These are phyloP conservation scores for Claviceps digitariae DNA, from an alignment of 2,329 filamentous ascomycete genomes.

Conservation along the genomic window DNA sequence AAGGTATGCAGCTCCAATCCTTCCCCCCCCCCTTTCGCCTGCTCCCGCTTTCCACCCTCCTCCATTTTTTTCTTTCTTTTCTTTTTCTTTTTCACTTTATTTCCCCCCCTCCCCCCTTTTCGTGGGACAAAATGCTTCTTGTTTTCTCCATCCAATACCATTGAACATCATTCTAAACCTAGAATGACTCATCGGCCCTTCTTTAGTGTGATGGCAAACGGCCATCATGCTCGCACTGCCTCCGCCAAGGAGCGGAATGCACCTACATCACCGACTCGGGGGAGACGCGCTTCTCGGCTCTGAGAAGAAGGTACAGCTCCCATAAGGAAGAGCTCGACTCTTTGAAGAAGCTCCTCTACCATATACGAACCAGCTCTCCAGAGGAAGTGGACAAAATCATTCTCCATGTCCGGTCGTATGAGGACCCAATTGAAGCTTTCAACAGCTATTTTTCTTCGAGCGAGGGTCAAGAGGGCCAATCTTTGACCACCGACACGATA, in stretches of 20 bases:
- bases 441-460: neutral
- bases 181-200: neutral
- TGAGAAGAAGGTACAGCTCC: conserved; percentile 1
- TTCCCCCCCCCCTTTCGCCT: neutral
- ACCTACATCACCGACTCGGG: conserved; percentile 1
- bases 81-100: no score
- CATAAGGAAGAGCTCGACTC: conserved; percentile 1
- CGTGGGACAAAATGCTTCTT: neutral
- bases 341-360: neutral
- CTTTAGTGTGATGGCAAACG: conserved; percentile 3
- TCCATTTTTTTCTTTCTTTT: no score
- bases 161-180: neutral
- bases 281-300: conserved; percentile 1
- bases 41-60: neutral
- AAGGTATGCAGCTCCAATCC: neutral
- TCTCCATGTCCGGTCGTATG: neutral
- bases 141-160: neutral
- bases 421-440: neutral
- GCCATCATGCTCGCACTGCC: conserved; percentile 2
- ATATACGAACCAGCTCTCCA: neutral
- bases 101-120: neutral
- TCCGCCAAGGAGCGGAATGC: neutral
- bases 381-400: neutral
- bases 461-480: no score
- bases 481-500: neutral